Evolutionary conservation across 176 grass and related monocot species (phyloP), one percentile per base, ranked within the genome.

Genomic region (Raddia guianensis): DNA sequence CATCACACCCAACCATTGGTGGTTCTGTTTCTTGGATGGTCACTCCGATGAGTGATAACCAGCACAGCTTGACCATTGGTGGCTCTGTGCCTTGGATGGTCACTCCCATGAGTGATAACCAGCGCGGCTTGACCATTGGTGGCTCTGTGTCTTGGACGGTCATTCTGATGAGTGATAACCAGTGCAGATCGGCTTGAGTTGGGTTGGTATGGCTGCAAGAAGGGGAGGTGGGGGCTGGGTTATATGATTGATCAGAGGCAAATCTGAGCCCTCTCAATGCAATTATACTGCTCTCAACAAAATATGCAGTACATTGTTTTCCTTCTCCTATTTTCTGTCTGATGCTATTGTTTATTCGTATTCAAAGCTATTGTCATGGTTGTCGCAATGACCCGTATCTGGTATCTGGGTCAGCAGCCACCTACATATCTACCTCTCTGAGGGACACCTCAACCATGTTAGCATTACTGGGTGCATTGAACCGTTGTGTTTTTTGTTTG

Each of bases 201-300:
- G 2, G 42, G 63, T 68, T 43, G 62, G 43, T 72, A 19, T 51
- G 62, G 48, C 52, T 12, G 35, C 18, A 33, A 70, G 53, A 57
- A 9, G 27, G 9, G 53, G 49, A 9, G 27, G 9, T 44, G n/a
- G 37, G 21, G 34, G 2, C 27, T 12, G 49, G 66, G 9, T 83
- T 70, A 49, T 74, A 79, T 88, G 86, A 84, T 80, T 0, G 21
- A 76, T 21, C 7, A 84, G 75, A 80, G 81, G 69, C 55, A 54
- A 78, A 54, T 8, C 52, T 84, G 52, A 84, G 53, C 74, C 46
- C 75, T 49, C 43, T 78, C 16, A 58, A 37, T 37, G 15, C 27
- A 66, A 21, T 42, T 50, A 19, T 60, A 57, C 16, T 59, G 18
- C 40, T 60, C 14, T 8, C 15, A 1, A 37, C 21, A 19, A 9